Base-by-base conservation (phyloP, 208 protist genomes). In the Trypanosomatidae sp. region DNA sequence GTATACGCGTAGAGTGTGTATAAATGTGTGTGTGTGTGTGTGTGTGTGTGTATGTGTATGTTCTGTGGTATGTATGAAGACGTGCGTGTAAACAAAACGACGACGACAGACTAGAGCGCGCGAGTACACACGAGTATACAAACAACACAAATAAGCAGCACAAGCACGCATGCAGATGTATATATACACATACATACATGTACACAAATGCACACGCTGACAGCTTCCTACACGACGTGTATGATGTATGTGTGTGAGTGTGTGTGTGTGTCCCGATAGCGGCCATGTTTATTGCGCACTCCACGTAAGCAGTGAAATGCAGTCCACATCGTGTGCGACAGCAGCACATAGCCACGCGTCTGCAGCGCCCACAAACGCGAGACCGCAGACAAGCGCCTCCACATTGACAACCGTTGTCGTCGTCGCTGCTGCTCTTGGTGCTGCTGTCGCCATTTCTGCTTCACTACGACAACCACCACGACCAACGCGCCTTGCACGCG, bases 241-340 rank as follows among this genome's bases (percentile, higher is more conserved):
- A 45, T 40, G 25, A 61, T 38, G 43, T 56, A 42, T 6, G 58
- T 46, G 38, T 35, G n/a, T 35, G 11, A 35, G 11, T 35, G 11
- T 35, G n/a, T 35, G n/a, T 35, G 11, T 35, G n/a, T 37, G 7
- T 20, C 1, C 15, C 21, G 3, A 5, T 37, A 39, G 33, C 21
- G 2, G 30, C 25, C 30, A 63, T 30, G 6, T 11, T 52, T 18
- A 15, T 35, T 35, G n/a, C n/a, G 19, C 8, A 6, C 39, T 52
- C 60, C 72, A 82, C 39, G 64, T 71, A 13, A 82, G 55, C 0
- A 77, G 24, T 6, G 72, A 70, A 6, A 82, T 21, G 41, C 42
- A 82, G 8, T 57, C 33, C 23, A 52, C 21, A 26, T 77, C 61
- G 33, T 82, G 68, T 0, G 64, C 53, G 0, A 55, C 67, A 23